A percentile compares a stretch with the other conserved stretches of the same genome.
Evolutionary conservation across 495 filamentous ascomycete genomes (phyloP).

Genomic region (Tirmania nivea): DNA sequence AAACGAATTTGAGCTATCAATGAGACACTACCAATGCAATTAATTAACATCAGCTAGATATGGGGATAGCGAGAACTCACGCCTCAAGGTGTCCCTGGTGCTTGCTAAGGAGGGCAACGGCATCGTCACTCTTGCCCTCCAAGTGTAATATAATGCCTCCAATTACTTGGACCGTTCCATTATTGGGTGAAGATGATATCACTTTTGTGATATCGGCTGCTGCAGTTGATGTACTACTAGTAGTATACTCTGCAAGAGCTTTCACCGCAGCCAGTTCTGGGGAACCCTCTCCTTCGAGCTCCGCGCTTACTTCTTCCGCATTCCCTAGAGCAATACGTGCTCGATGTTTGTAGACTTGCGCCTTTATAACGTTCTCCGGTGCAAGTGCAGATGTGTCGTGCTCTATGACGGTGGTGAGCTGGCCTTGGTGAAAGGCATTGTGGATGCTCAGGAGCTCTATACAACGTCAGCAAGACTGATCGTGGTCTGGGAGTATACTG

Average conservation of each 20-base stretch:
- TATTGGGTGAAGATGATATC: slow-evolving; percentile 41
- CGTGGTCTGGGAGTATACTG: background rate
- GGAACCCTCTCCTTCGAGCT: slow-evolving; percentile 38
- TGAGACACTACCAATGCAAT: slow-evolving; percentile 26
- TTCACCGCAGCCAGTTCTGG: slow-evolving; percentile 62
- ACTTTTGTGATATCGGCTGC: slow-evolving; percentile 42
- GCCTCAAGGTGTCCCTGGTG: slow-evolving; percentile 68
- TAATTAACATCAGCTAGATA: background rate
- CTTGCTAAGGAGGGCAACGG: slow-evolving; percentile 49
- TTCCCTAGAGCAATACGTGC: slow-evolving; percentile 64
- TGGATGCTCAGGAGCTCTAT: slow-evolving; percentile 88
- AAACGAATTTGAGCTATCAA: slow-evolving; percentile 79
- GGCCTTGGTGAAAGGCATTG: slow-evolving; percentile 84
- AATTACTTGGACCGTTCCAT: slow-evolving; percentile 59
- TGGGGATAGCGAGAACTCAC: slow-evolving; percentile 32
- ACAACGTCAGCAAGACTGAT: slow-evolving; percentile 6
- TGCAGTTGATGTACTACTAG: slow-evolving; percentile 39
- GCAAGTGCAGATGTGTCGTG: slow-evolving; percentile 58
- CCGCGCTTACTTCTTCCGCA: slow-evolving; percentile 43
- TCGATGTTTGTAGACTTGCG: slow-evolving; percentile 60
- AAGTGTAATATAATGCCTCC: slow-evolving; percentile 57
- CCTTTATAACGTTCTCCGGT: slow-evolving; percentile 49
- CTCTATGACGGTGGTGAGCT: slow-evolving; percentile 63
- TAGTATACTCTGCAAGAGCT: slow-evolving; percentile 46
- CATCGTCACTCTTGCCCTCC: slow-evolving; percentile 61